Conservation (phyloP, 2,329 filamentous ascomycete genomes). For the Hypoxylon sp. region DNA sequence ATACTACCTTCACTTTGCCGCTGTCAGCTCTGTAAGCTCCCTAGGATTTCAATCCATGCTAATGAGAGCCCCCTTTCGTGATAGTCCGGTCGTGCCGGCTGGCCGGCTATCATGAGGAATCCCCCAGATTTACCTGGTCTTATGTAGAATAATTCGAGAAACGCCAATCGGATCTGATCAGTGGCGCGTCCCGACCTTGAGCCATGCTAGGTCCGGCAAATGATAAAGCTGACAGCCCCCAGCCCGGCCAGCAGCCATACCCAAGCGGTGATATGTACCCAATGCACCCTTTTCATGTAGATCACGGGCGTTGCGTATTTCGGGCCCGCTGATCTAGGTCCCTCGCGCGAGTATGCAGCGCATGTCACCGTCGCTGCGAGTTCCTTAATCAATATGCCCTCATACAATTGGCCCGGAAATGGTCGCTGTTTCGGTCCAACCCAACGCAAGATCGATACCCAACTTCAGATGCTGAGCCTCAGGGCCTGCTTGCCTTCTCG, state of each 20-base stretch:
- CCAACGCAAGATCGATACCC: constrained; percentile 20
- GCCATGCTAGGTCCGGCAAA: constrained; percentile 24
- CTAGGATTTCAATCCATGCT: constrained; percentile 1
- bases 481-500: constrained; percentile 9
- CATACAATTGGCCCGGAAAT: constrained; percentile 21
- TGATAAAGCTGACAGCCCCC: constrained; percentile 23
- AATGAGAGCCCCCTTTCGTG: constrained; percentile 1
- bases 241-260: constrained; percentile 14
- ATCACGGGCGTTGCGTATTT: constrained; percentile 30
- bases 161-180: constrained; percentile 33
- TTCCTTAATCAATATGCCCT: constrained; percentile 20
- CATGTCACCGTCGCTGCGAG: constrained; percentile 29
- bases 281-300: constrained; percentile 32
- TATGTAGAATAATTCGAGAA: constrained; percentile 33
- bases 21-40: not conserved
- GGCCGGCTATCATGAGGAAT: constrained; percentile 7
- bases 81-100: not conserved
- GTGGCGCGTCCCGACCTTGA: constrained; percentile 21
- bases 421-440: constrained; percentile 27
- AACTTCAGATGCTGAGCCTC: constrained; percentile 25
- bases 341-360: constrained; percentile 32
- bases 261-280: constrained; percentile 30
- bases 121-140: constrained; percentile 2
- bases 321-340: constrained; percentile 30
- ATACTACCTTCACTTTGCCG: not conserved